These are phyloP conservation scores for Biscutella laevigata DNA, from an alignment of 441 rosid species.

Conservation along the genomic window DNA sequence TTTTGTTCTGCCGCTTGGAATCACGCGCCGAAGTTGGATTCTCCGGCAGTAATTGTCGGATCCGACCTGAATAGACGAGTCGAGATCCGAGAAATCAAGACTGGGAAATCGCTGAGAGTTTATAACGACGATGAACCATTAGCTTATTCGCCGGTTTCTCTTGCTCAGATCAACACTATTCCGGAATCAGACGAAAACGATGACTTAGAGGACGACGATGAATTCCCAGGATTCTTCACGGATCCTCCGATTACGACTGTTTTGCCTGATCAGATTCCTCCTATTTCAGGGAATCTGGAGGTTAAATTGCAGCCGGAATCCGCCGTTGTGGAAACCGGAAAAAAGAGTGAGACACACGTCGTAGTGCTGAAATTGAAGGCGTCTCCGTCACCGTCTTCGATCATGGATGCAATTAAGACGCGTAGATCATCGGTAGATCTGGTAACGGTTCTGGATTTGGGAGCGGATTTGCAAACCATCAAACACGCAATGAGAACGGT, in stretches of 20 bases:
- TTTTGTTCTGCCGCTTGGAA: conserved; percentile 60
- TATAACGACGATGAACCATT: conserved; percentile 83
- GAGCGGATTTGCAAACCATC: conserved; percentile 37
- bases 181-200: conserved; percentile 67
- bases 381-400: conserved; percentile 28
- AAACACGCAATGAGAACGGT: conserved; percentile 58
- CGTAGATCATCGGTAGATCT: conserved; percentile 62
- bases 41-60: neutral
- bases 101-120: conserved; percentile 42
- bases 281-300: conserved; percentile 30
- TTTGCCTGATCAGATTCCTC: neutral
- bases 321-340: conserved; percentile 51
- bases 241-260: conserved; percentile 1
- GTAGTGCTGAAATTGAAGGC: conserved; percentile 57
- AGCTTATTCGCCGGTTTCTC: conserved; percentile 42
- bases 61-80: conserved; percentile 14
- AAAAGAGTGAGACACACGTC: conserved; percentile 45
- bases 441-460: conserved; percentile 60
- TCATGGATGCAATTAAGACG: conserved; percentile 18
- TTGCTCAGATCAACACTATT: conserved; percentile 63
- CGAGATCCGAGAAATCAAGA: conserved; percentile 22
- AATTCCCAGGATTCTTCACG: conserved; percentile 53
- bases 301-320: conserved; percentile 50
- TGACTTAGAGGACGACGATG: conserved; percentile 27
- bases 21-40: conserved; percentile 31